Evolutionary conservation across 768 basidiomycete genomes (phyloP).

Genomic region (Holtermannia corniformis): DNA sequence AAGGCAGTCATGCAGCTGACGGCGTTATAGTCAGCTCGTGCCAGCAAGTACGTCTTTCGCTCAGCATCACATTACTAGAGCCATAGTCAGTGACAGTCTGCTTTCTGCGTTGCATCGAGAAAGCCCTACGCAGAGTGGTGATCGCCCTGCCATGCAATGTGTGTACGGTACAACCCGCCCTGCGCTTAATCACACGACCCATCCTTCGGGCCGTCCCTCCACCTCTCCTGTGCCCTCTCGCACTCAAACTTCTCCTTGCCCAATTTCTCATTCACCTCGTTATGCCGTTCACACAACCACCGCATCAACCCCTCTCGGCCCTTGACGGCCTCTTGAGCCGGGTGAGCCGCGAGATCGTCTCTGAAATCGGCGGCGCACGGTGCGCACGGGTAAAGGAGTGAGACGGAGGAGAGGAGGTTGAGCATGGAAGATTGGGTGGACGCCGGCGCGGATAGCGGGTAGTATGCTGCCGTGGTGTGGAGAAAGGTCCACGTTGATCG

Average conservation of each 20-base stretch:
- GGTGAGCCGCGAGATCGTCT: constrained; percentile 54
- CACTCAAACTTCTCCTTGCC: constrained; percentile 82
- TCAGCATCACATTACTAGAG: too few relatives aligned
- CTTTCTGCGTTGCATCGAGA: too few relatives aligned
- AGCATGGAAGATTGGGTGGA: constrained; percentile 76
- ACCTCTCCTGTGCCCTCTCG: constrained; percentile 68
- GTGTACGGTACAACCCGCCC: too few relatives aligned
- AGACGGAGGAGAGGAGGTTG: constrained; percentile 63
- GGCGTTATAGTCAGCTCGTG: too few relatives aligned
- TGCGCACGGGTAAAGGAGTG: constrained; percentile 76
- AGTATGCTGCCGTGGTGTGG: constrained; percentile 90
- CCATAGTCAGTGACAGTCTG: too few relatives aligned
- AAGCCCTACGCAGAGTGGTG: too few relatives aligned
- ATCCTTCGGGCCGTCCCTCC: constrained; percentile 82
- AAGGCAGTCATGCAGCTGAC: too few relatives aligned
- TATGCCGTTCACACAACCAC: constrained; percentile 90
- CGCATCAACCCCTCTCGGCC: constrained; percentile 57
- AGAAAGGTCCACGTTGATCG: constrained; percentile 94
- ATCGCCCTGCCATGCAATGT: too few relatives aligned
- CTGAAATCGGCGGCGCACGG: constrained; percentile 78
- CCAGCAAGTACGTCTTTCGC: too few relatives aligned
- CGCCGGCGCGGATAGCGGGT: constrained; percentile 69
- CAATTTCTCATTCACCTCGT: constrained; percentile 77
- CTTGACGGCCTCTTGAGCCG: constrained; percentile 60
- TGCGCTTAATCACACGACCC: constrained; percentile 67